These are phyloP conservation scores for Eucalyptus sp. DNA, from an alignment of 345 rosid genomes.

Conservation along the genomic window DNA sequence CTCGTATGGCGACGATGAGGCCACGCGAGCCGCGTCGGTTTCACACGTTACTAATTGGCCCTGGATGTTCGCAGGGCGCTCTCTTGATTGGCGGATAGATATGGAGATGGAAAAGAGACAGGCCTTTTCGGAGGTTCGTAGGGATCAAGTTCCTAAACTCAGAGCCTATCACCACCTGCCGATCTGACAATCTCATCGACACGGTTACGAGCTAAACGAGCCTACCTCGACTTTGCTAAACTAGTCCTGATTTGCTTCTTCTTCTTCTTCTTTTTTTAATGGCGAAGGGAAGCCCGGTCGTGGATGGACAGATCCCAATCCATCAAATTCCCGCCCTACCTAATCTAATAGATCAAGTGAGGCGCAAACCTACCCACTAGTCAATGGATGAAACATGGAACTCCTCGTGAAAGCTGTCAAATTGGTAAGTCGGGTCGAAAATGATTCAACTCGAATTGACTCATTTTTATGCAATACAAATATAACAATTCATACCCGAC, in stretches of 20 bases:
- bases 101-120: background rate
- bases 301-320: background rate
- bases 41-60: background rate
- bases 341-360: background rate
- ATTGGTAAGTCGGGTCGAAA: fast-evolving
- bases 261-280: background rate
- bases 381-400: background rate
- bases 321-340: background rate
- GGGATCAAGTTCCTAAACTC: background rate
- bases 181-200: background rate
- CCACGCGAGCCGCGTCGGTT: background rate
- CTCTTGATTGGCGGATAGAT: background rate
- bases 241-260: background rate
- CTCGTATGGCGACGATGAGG: background rate
- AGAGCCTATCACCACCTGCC: background rate
- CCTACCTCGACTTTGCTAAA: background rate
- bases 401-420: fast-evolving
- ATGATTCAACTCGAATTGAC: fast-evolving
- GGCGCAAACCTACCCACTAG: background rate
- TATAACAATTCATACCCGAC: fast-evolving
- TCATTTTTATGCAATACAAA: fast-evolving
- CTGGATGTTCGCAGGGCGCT: background rate
- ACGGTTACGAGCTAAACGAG: background rate
- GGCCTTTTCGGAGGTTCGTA: background rate
- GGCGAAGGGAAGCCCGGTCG: background rate